phyloP scores from a whole-genome alignment of 1,139 yeast species.

The Candida frijolesensis region DNA sequence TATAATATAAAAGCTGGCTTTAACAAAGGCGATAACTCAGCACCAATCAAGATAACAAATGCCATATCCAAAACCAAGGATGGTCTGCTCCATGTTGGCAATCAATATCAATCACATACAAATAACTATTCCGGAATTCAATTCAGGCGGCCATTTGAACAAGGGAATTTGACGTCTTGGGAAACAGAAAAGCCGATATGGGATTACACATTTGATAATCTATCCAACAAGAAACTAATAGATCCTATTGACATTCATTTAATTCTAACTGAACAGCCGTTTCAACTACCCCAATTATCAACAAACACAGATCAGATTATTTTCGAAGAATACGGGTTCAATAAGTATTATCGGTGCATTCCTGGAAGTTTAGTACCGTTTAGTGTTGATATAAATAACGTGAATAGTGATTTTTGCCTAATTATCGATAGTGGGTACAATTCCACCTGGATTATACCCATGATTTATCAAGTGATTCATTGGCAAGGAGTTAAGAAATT shows the following conservation, averaged over 20 bases:
- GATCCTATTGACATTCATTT: constrained; percentile 55
- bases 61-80: constrained; percentile 76
- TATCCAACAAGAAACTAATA: constrained; percentile 29
- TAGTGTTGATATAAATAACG: constrained; percentile 28
- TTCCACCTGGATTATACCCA: constrained; percentile 86
- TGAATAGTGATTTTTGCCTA: constrained; percentile 61
- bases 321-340: constrained; percentile 91
- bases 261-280: constrained; percentile 75
- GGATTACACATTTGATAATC: constrained; percentile 66
- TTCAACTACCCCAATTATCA: constrained; percentile 80
- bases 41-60: constrained; percentile 62
- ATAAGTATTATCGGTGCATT: constrained; percentile 59
- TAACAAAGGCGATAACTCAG: constrained; percentile 29
- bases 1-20: constrained; percentile 80
- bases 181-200: constrained; percentile 89
- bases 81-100: constrained; percentile 71
- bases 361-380: constrained; percentile 77
- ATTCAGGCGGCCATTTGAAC: constrained; percentile 81
- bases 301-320: constrained; percentile 88
- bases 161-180: constrained; percentile 91
- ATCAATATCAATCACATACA: constrained; percentile 61
- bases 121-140: constrained; percentile 76
- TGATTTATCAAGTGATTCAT: constrained; percentile 74
- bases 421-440: constrained; percentile 89
- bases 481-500: constrained; percentile 78